phyloP scores from a whole-genome alignment of 2,329 filamentous ascomycete species.

The Penicillium sp. region DNA sequence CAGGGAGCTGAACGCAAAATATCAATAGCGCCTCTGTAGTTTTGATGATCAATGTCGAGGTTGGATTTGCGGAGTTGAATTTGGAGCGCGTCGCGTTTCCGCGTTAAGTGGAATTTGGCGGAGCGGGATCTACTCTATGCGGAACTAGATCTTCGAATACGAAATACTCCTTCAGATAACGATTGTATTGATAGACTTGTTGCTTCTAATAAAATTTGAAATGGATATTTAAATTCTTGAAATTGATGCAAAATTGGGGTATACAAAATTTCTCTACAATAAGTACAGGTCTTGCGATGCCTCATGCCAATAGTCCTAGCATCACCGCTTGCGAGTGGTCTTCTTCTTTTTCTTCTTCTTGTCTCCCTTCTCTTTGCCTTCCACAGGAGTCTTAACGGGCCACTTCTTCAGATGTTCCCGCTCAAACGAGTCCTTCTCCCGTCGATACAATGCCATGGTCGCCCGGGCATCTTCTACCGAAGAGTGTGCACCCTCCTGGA shows the following conservation, averaged over 20 bases:
- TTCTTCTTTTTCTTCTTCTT: constrained; percentile 52
- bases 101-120: constrained; percentile 29
- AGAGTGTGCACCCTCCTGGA: constrained; percentile 62
- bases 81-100: constrained; percentile 31
- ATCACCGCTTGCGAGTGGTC: constrained; percentile 46
- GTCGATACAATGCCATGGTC: constrained; percentile 84
- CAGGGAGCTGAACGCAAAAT: background rate
- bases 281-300: constrained; percentile 3
- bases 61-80: background rate
- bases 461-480: constrained; percentile 78
- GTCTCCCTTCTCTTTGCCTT: constrained; percentile 35
- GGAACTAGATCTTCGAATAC: background rate
- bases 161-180: background rate
- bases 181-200: no score
- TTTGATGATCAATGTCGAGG: background rate
- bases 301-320: background rate
- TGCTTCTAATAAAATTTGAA: no score
- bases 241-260: constrained; percentile 22
- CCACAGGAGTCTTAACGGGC: constrained; percentile 43
- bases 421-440: constrained; percentile 83
- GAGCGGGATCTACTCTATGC: background rate
- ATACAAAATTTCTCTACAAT: constrained; percentile 19
- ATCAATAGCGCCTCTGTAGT: background rate
- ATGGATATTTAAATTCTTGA: constrained; percentile 6
- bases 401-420: constrained; percentile 72